Percentiles rank a stretch among this genome's conserved stretches.
phyloP scores from a whole-genome alignment of 2,329 filamentous ascomycete genomes.

The Nemania sp. region DNA sequence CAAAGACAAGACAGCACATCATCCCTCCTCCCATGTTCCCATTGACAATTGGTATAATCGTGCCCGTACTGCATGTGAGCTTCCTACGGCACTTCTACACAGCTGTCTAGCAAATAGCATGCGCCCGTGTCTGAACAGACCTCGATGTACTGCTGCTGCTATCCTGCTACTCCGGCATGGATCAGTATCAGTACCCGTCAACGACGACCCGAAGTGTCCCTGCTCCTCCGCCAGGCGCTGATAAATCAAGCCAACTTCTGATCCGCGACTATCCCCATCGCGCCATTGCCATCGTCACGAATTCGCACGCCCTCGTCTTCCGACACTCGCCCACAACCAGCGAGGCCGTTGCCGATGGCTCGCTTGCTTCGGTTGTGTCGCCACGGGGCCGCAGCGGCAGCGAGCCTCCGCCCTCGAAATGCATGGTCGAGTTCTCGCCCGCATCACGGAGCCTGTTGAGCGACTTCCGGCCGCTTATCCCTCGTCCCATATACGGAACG shows the following conservation, averaged over 20 bases:
- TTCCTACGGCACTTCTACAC: background rate
- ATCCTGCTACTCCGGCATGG: slow-evolving; percentile 58
- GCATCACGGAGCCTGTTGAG: slow-evolving; percentile 73
- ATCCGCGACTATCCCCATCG: slow-evolving; percentile 89
- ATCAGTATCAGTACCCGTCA: slow-evolving; percentile 58
- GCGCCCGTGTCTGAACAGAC: slow-evolving; percentile 41
- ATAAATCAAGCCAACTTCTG: slow-evolving; percentile 80
- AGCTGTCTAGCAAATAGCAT: slow-evolving; percentile 43
- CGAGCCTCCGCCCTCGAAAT: slow-evolving; percentile 67
- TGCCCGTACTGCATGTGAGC: background rate
- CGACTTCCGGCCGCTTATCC: slow-evolving; percentile 81
- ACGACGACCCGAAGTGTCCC: slow-evolving; percentile 58
- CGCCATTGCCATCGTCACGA: slow-evolving; percentile 85
- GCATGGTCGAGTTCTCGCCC: slow-evolving; percentile 88
- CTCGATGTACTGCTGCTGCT: slow-evolving; percentile 42
- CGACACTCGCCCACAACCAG: slow-evolving; percentile 77
- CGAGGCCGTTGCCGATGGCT: slow-evolving; percentile 70
- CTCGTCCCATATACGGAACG: slow-evolving; percentile 83
- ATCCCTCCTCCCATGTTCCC: background rate
- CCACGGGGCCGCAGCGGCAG: slow-evolving; percentile 58
- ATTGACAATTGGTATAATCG: background rate
- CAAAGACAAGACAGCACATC: background rate
- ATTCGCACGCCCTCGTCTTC: slow-evolving; percentile 84
- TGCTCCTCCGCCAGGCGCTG: slow-evolving; percentile 61
- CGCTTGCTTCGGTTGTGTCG: slow-evolving; percentile 65